Conservation (phyloP, 2,329 filamentous ascomycete genomes). For the Paraconiothyrium sp. region DNA sequence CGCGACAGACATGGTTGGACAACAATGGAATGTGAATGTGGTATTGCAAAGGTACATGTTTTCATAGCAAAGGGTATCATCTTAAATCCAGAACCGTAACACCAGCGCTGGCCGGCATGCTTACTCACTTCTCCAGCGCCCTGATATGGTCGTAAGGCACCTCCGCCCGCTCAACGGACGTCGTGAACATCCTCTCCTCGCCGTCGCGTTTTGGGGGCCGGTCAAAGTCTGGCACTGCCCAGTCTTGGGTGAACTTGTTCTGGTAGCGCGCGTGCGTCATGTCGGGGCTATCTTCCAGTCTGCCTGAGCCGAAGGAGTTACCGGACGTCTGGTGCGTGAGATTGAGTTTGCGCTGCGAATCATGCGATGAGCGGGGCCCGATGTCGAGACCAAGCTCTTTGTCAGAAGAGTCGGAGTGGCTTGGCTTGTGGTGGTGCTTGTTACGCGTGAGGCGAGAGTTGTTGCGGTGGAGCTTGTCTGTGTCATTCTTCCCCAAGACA, state of each 20-base stretch:
- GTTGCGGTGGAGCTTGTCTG: slow-evolving; percentile 4
- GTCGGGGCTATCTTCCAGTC: slow-evolving; percentile 7
- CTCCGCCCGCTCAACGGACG: slow-evolving; percentile 29
- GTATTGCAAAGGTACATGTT: background rate
- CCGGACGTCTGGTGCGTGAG: slow-evolving; percentile 16
- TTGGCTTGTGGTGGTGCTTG: slow-evolving; percentile 16
- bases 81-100: background rate
- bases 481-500: slow-evolving; percentile 24
- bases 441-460: slow-evolving; percentile 8
- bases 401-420: slow-evolving; percentile 23
- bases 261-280: slow-evolving; percentile 19
- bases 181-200: slow-evolving; percentile 15
- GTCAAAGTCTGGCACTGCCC: slow-evolving; percentile 30
- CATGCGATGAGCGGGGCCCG: slow-evolving; percentile 29
- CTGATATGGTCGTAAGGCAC: slow-evolving; percentile 29
- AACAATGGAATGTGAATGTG: background rate
- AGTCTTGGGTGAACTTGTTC: slow-evolving; percentile 27
- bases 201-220: background rate
- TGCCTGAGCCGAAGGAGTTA: slow-evolving; percentile 4
- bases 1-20: background rate
- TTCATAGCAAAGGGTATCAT: slow-evolving; percentile 14
- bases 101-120: background rate
- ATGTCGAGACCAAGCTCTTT: slow-evolving; percentile 24
- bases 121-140: slow-evolving; percentile 23
- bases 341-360: slow-evolving; percentile 36